Conservation (phyloP, 768 basidiomycete species). For the Naganishia kalamii region DNA sequence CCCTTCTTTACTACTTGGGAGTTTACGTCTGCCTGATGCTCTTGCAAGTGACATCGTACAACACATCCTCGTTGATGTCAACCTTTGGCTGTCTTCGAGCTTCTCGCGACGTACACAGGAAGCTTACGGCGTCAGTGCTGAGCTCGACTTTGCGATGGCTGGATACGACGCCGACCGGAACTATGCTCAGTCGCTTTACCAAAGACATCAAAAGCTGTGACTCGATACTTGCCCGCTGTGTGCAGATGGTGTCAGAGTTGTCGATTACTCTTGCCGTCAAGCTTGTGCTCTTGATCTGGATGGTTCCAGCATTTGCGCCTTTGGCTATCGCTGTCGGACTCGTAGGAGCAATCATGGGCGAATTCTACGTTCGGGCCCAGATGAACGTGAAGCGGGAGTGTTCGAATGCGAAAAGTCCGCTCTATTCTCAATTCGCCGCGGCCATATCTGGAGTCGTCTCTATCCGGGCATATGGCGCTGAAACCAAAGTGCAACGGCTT, state of each 20-base stretch:
- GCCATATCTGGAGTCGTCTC: constrained; percentile 56
- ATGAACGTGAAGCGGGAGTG: constrained; percentile 52
- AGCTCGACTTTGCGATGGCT: constrained; percentile 26
- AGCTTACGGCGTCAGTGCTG: constrained; percentile 38
- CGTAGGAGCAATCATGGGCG: constrained; percentile 52
- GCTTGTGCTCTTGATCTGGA: constrained; percentile 34
- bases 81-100: constrained; percentile 39
- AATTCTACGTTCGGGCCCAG: constrained; percentile 57
- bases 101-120: constrained; percentile 33
- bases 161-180: constrained; percentile 21
- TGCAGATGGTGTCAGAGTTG: constrained; percentile 33
- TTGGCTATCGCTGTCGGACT: constrained; percentile 42
- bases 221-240: constrained; percentile 30
- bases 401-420: constrained; percentile 47
- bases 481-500: constrained; percentile 51
- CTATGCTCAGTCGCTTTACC: constrained; percentile 43
- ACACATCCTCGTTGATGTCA: background rate
- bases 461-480: constrained; percentile 63
- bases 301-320: constrained; percentile 39
- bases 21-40: constrained; percentile 41
- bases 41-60: constrained; percentile 10
- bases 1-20: constrained; percentile 41
- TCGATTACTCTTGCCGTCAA: constrained; percentile 35
- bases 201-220: constrained; percentile 45
- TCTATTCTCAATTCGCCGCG: constrained; percentile 55